These are phyloP conservation scores for Phlyctochytrium planicorne DNA, from an alignment of 192 early-diverging fungal genomes.

Conservation along the genomic window DNA sequence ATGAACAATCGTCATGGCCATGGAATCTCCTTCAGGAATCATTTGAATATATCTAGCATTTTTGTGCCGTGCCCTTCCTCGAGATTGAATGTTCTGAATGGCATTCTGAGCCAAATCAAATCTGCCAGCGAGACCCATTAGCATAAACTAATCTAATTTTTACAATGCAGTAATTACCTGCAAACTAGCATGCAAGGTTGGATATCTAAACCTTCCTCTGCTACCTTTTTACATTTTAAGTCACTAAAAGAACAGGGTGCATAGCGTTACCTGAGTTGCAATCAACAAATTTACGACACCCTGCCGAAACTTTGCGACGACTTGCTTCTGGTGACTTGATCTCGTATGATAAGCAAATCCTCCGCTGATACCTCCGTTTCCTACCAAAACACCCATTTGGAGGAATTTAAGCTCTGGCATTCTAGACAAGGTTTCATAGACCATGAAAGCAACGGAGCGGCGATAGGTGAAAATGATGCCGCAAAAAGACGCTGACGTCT, in stretches of 20 bases:
- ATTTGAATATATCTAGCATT: constrained; percentile 74
- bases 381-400: constrained; percentile 52
- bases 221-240: constrained; percentile 53
- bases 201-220: constrained; percentile 94
- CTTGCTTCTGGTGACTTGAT: constrained; percentile 53
- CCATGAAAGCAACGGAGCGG: constrained; percentile 67
- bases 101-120: constrained; percentile 74
- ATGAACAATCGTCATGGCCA: constrained; percentile 15
- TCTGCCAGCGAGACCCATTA: constrained; percentile 43
- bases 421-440: constrained; percentile 47
- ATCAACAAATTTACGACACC: constrained; percentile 76
- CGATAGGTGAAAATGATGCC: constrained; percentile 86
- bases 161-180: constrained; percentile 51
- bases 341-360: constrained; percentile 25
- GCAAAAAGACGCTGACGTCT: constrained; percentile 57
- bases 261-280: constrained; percentile 65
- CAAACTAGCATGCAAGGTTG: constrained; percentile 88
- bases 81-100: constrained; percentile 80
- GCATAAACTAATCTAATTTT: constrained; percentile 24
- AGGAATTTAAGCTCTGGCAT: constrained; percentile 54
- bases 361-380: constrained; percentile 44
- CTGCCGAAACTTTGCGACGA: constrained; percentile 65
- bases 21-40: constrained; percentile 30
- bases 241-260: background rate
- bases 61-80: constrained; percentile 75